These are phyloP conservation scores for Clarireedia paspali DNA, from an alignment of 2,329 filamentous ascomycete species.

Conservation along the genomic window DNA sequence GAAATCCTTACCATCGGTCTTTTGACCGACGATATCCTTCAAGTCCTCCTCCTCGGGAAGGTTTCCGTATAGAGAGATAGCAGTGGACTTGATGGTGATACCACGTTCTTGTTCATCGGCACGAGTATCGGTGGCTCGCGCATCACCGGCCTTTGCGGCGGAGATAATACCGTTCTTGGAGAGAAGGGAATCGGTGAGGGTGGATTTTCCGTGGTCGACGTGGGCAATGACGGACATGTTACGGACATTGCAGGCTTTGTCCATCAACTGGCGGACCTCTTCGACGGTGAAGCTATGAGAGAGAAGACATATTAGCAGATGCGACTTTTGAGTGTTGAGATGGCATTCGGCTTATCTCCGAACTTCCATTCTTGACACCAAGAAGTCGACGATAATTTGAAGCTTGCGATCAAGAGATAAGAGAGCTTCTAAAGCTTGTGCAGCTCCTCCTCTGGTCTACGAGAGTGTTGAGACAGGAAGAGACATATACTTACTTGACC, in stretches of 20 bases:
- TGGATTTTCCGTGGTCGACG: conserved; percentile 99
- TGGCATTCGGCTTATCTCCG: conserved; percentile 3
- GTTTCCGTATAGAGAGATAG: conserved; percentile 93
- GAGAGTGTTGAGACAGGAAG: neutral
- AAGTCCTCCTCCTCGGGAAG: conserved; percentile 77
- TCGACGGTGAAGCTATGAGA: conserved; percentile 89
- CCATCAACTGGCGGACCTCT: conserved; percentile 74
- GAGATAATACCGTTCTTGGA: conserved; percentile 99
- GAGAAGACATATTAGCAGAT: conserved; percentile 40
- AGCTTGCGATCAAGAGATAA: neutral
- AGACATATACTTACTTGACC: conserved; percentile 83
- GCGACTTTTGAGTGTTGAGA: neutral
- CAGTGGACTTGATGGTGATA: conserved; percentile 99
- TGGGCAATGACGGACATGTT: conserved; percentile 99
- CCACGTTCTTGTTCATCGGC: conserved; percentile 98
- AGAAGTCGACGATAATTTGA: neutral
- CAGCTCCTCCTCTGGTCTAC: neutral
- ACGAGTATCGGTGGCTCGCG: conserved; percentile 94
- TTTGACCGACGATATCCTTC: conserved; percentile 86
- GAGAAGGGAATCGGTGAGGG: conserved; percentile 97
- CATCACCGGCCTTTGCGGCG: conserved; percentile 91
- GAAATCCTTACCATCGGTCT: conserved; percentile 90
- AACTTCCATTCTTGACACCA: conserved; percentile 1
- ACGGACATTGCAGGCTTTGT: conserved; percentile 69
- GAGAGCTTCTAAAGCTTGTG: neutral